Base-by-base conservation (phyloP, 495 filamentous ascomycete species). In the Aspergillus heteromorphus region DNA sequence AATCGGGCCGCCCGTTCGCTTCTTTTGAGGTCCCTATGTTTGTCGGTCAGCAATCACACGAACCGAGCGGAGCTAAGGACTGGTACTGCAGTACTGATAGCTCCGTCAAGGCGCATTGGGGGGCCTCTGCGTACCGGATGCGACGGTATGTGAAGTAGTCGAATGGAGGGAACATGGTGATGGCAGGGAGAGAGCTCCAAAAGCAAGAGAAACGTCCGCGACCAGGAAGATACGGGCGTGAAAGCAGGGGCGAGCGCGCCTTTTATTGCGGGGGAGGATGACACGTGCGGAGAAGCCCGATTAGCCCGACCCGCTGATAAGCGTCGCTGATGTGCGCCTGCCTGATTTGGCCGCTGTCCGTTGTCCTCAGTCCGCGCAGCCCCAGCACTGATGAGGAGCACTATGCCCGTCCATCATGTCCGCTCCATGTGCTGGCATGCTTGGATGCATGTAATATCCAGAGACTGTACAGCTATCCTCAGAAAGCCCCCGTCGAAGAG, bases 11-110 rank as follows among this genome's bases (percentile, higher is more conserved):
- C 73, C 16, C 93, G 88, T 60, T 93, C 83, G 34, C 77, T 61
- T 65, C 92, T 88, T 74, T 98, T 98, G 59, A 79, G 77, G 64
- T 81, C 78, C 73, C 93, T 97, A 59, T 49, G 5, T 18, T 29
- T 6, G 48, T 51, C 17, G 49, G 30, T 42, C 29, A 59, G 31
- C n/a, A 13, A 17, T 38, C 23, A 53, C 45, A 18, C 13, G 36
- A 41, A 11, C 17, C 13, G 19, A 27, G 23, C 3, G 4, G 23
- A 27, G 23, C 23, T 27, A 27, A 27, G 31, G n/a, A n/a, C n/a
- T n/a, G n/a, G n/a, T n/a, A n/a, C n/a, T n/a, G n/a, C n/a, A n/a
- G n/a, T 17, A n/a, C 8, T 8, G 21, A 20, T 34, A 11, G 21
- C 45, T 11, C 6, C 2, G 5, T 34, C 29, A 48, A 14, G 49